Conservation (phyloP, 768 basidiomycete species). For the Candolleomyces aberdarensis region DNA sequence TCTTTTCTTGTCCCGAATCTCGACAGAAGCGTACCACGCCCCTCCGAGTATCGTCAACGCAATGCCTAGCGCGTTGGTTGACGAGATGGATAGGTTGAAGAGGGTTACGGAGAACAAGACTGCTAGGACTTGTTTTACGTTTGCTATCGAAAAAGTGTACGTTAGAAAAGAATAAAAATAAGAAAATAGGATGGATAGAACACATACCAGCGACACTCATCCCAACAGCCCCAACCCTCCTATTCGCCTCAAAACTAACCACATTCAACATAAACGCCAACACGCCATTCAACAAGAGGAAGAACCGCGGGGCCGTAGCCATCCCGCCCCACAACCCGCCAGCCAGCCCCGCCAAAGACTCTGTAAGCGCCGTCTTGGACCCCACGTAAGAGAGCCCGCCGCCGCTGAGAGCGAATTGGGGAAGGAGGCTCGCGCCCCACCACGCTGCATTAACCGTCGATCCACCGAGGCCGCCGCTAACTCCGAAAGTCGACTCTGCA, state of each 20-base stretch:
- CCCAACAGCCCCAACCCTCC: conserved; percentile 80
- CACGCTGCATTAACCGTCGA: no score
- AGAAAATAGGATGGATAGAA: not conserved
- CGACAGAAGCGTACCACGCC: conserved; percentile 72
- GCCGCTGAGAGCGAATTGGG: no score
- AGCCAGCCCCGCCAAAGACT: not conserved
- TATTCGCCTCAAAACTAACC: conserved; percentile 95
- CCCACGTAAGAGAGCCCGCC: not conserved
- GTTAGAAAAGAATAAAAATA: conserved; percentile 5
- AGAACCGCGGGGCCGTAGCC: conserved; percentile 34
- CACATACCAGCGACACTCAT: conserved; percentile 86
- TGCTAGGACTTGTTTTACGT: conserved; percentile 92
- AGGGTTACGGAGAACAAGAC: conserved; percentile 79
- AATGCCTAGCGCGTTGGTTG: conserved; percentile 81
- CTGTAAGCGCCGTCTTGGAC: not conserved
- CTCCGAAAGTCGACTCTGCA: no score
- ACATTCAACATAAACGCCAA: conserved; percentile 94
- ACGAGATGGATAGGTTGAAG: conserved; percentile 80
- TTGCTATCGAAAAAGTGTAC: conserved; percentile 42
- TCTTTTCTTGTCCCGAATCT: conserved; percentile 47
- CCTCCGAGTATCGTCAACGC: conserved; percentile 82
- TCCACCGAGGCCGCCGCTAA: no score
- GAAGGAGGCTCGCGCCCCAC: no score
- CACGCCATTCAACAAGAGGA: conserved; percentile 71
- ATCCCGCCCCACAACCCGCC: not conserved